phyloP scores from a whole-genome alignment of 306 rosid genomes.

The Abrus precatorius region DNA sequence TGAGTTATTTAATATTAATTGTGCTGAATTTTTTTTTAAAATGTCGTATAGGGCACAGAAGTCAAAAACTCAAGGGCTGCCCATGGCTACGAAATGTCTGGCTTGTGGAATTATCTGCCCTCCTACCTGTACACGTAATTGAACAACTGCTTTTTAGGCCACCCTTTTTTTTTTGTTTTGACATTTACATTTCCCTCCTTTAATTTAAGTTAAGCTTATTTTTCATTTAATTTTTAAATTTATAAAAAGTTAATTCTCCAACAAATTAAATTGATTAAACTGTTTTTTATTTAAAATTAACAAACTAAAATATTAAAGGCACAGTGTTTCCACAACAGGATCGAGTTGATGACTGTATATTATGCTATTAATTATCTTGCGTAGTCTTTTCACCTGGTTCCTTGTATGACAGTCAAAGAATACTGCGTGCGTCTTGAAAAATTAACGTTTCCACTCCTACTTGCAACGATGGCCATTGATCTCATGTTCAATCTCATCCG shows the following conservation, averaged over 20 bases:
- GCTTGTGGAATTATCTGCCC: not conserved
- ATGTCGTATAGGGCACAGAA: not conserved
- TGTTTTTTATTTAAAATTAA: no score
- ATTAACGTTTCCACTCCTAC: not conserved
- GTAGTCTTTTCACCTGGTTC: not conserved
- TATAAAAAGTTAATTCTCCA: no score
- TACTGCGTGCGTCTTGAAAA: not conserved
- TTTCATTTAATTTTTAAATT: no score
- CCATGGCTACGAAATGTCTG: not conserved
- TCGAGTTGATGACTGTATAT: not conserved
- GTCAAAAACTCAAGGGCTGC: not conserved
- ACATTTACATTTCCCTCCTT: no score
- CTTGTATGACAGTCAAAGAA: conserved; percentile 10
- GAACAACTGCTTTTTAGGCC: not conserved
- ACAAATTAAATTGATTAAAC: no score
- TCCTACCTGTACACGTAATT: not conserved
- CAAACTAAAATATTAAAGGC: no score
- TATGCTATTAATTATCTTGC: not conserved
- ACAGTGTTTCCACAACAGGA: not conserved
- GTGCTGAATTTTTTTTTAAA: not conserved
- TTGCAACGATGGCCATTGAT: not conserved
- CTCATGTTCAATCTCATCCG: not conserved
- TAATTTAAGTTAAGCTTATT: no score
- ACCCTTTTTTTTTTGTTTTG: no score
- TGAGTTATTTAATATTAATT: not conserved